phyloP scores from a whole-genome alignment of 129 eudicot species.

The Ambrosia trifida region DNA sequence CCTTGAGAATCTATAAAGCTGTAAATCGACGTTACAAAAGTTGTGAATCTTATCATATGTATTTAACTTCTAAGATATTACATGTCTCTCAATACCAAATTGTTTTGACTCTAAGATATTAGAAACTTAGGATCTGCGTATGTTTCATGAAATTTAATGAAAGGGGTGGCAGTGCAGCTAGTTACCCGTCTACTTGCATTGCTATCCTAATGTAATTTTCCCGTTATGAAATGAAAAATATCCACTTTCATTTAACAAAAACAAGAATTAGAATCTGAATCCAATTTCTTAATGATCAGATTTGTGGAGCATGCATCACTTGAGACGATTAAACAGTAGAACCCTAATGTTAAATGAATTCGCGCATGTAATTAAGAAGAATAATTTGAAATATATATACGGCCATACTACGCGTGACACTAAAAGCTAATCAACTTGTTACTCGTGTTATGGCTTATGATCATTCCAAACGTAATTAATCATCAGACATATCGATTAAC shows the following conservation, averaged over 20 bases:
- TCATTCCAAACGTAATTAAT: not conserved
- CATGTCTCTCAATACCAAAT: not conserved
- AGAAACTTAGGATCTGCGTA: not conserved
- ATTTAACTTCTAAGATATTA: not conserved
- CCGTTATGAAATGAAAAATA: no score
- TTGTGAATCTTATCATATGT: no score
- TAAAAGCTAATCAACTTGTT: conserved; percentile 2
- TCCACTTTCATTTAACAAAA: no score
- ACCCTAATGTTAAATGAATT: conserved; percentile 9
- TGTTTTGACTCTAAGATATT: not conserved
- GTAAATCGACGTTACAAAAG: not conserved
- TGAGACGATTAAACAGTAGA: not conserved
- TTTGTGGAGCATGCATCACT: not conserved
- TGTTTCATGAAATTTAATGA: no score
- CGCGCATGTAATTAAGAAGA: not conserved
- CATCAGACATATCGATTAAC: not conserved
- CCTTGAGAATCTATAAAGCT: not conserved
- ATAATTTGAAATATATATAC: not conserved
- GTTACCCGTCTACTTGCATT: no score
- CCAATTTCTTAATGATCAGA: not conserved
- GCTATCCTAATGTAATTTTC: no score
- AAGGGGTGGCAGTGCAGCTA: no score
- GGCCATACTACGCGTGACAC: not conserved
- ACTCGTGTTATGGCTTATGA: conserved; percentile 17
- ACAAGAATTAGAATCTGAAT: no score